Conservation (phyloP, 768 basidiomycete species). For the Naematelia aurantialba region DNA sequence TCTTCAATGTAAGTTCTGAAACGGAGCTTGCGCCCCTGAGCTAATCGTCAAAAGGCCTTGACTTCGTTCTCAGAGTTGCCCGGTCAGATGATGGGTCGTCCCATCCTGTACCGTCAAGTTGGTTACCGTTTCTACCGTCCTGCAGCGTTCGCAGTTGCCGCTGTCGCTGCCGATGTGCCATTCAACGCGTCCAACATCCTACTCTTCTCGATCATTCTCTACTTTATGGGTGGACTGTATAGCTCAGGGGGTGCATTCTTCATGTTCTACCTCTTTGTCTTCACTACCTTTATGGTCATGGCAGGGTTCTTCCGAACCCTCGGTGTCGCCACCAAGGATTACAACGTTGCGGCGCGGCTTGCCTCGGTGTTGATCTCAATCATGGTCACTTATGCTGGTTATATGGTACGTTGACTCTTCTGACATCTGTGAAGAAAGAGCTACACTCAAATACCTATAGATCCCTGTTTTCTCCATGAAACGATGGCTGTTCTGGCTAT, state of each 20-base stretch:
- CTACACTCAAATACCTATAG: conserved; percentile 12
- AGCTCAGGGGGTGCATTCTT: conserved; percentile 48
- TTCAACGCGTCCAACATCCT: conserved; percentile 49
- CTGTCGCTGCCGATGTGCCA: conserved; percentile 45
- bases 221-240: conserved; percentile 52
- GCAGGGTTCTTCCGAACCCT: conserved; percentile 77
- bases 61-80: conserved; percentile 52
- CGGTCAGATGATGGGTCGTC: conserved; percentile 70
- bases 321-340: conserved; percentile 50
- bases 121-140: conserved; percentile 54
- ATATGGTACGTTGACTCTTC: conserved; percentile 17
- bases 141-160: conserved; percentile 49
- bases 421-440: too few relatives aligned
- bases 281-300: conserved; percentile 65
- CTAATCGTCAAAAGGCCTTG: conserved; percentile 56
- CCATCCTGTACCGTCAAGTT: conserved; percentile 57
- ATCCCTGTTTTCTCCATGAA: conserved; percentile 46
- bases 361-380: conserved; percentile 68
- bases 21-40: neutral
- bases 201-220: conserved; percentile 48
- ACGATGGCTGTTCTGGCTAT: conserved; percentile 69
- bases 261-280: conserved; percentile 57
- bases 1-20: conserved; percentile 36
- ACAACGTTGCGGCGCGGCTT: conserved; percentile 62
- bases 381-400: conserved; percentile 54